Percentiles rank a stretch among this genome's conserved stretches.
These are phyloP conservation scores for Obba rivulosa DNA, from an alignment of 768 basidiomycete genomes.

Conservation along the genomic window DNA sequence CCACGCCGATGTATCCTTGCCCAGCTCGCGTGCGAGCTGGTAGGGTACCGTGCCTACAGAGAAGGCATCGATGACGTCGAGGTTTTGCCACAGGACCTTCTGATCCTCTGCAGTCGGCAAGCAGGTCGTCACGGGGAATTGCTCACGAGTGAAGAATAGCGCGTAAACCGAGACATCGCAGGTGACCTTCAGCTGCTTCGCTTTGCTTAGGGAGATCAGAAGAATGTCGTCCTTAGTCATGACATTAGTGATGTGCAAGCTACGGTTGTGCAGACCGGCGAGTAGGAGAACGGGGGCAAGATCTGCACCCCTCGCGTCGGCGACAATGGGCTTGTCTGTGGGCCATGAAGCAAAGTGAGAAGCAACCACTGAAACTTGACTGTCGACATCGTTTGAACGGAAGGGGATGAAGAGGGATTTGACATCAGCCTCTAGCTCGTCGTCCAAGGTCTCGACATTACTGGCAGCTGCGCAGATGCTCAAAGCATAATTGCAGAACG, in stretches of 20 bases:
- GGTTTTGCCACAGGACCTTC: conserved; percentile 76
- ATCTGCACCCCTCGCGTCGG: conserved; percentile 88
- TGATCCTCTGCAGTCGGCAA: conserved; percentile 78
- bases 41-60: conserved; percentile 86
- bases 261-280: conserved; percentile 87
- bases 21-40: conserved; percentile 58
- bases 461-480: conserved; percentile 67
- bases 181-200: conserved; percentile 88
- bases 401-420: conserved; percentile 88
- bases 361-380: conserved; percentile 71
- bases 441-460: conserved; percentile 61
- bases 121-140: conserved; percentile 58
- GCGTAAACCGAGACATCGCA: conserved; percentile 93
- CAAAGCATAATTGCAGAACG: conserved; percentile 87
- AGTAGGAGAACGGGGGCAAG: conserved; percentile 90
- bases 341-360: conserved; percentile 91
- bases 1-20: conserved; percentile 54
- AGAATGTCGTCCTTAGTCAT: conserved; percentile 81
- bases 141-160: conserved; percentile 78
- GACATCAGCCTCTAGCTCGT: conserved; percentile 73
- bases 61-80: conserved; percentile 84
- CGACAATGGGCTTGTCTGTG: conserved; percentile 85
- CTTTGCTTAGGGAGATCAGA: conserved; percentile 91
- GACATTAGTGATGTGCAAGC: conserved; percentile 88
- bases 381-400: conserved; percentile 39